phyloP scores from a whole-genome alignment of 2,329 filamentous ascomycete genomes.

The Atkinsonella hypoxylon region DNA sequence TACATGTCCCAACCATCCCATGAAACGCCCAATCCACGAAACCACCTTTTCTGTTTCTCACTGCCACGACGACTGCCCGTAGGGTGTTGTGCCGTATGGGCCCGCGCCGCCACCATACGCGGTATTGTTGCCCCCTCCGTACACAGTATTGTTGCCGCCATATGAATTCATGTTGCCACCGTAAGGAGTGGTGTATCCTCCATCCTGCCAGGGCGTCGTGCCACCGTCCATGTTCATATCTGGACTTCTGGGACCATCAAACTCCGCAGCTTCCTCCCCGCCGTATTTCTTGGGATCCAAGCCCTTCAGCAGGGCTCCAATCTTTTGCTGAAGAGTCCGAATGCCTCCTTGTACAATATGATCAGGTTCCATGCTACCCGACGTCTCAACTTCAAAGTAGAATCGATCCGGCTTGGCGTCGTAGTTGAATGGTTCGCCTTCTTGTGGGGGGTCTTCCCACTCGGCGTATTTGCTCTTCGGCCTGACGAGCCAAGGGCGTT shows the following conservation, averaged over 20 bases:
- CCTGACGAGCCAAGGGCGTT: slow-evolving; percentile 31
- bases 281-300: slow-evolving; percentile 36
- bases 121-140: slow-evolving; percentile 52
- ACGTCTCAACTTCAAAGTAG: slow-evolving; percentile 88
- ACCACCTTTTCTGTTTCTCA: slow-evolving; percentile 10
- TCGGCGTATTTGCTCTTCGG: slow-evolving; percentile 69
- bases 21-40: slow-evolving; percentile 4
- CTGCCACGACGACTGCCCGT: slow-evolving; percentile 39
- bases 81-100: slow-evolving; percentile 33
- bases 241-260: slow-evolving; percentile 54
- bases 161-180: slow-evolving; percentile 48
- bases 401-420: slow-evolving; percentile 75
- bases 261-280: slow-evolving; percentile 46
- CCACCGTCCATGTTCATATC: slow-evolving; percentile 48
- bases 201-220: slow-evolving; percentile 44
- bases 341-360: slow-evolving; percentile 82
- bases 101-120: slow-evolving; percentile 48
- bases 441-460: slow-evolving; percentile 67
- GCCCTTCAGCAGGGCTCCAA: slow-evolving; percentile 62
- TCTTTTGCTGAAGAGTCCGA: slow-evolving; percentile 77
- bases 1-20: background rate
- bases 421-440: slow-evolving; percentile 83
- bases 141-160: slow-evolving; percentile 54
- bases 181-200: slow-evolving; percentile 60
- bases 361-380: slow-evolving; percentile 81